These are phyloP conservation scores for Poa annua DNA, from an alignment of 176 grass and related monocot species.

Conservation along the genomic window DNA sequence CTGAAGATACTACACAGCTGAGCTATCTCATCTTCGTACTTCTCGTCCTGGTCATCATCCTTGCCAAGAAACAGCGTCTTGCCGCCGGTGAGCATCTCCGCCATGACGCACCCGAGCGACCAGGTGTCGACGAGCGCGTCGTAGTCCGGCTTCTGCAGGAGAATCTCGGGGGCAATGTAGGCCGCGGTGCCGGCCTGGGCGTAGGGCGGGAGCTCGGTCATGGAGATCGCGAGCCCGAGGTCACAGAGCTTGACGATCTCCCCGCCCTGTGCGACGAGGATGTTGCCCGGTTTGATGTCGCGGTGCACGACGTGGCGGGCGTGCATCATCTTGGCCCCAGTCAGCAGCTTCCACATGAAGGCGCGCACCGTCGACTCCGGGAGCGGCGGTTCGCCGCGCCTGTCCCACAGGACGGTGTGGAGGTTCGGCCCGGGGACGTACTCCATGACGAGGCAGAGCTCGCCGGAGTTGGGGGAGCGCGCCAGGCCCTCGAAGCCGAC, in stretches of 20 bases:
- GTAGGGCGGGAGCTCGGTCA: neutral
- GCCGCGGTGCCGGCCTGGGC: neutral
- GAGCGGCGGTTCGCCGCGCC: neutral
- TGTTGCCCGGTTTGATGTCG: neutral
- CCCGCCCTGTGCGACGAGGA: neutral
- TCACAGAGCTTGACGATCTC: neutral
- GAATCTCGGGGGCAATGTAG: neutral
- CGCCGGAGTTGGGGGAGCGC: neutral
- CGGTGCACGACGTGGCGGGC: neutral
- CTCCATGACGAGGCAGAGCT: slow-evolving; percentile 3
- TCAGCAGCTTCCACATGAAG: neutral
- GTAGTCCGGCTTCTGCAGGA: slow-evolving; percentile 16
- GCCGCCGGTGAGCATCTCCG: slow-evolving; percentile 36
- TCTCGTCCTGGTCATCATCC: neutral
- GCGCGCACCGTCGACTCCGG: neutral
- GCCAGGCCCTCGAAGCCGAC: neutral
- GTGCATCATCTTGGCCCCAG: neutral
- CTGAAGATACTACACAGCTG: slow-evolving; percentile 31
- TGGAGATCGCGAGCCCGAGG: neutral
- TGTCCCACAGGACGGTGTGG: neutral
- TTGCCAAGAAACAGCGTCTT: slow-evolving; percentile 16
- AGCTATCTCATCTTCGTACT: neutral
- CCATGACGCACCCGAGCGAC: slow-evolving; percentile 55
- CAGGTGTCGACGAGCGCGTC: slow-evolving; percentile 37
- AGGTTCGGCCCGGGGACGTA: neutral